Percentiles rank a stretch among this genome's conserved stretches.
phyloP scores from a whole-genome alignment of 805 yeast genomes.

The Scheffersomyces amazonensis region DNA sequence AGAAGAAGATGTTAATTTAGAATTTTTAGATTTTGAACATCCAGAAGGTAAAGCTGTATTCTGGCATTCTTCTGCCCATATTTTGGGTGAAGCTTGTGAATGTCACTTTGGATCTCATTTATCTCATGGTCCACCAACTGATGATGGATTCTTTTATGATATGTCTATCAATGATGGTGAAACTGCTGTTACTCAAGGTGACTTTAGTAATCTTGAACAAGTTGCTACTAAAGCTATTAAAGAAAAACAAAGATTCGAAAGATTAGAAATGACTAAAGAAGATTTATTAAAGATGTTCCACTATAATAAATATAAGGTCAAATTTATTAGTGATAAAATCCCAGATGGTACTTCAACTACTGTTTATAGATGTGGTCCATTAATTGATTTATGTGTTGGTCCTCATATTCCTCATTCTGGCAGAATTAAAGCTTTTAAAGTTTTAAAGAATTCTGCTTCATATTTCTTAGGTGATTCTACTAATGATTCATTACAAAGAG shows the following conservation, averaged over 20 bases:
- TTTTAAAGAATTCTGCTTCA: slow-evolving; percentile 92
- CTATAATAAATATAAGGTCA: slow-evolving; percentile 94
- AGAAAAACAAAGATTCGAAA: slow-evolving; percentile 92
- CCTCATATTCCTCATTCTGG: slow-evolving; percentile 99
- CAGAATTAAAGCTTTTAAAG: slow-evolving; percentile 88
- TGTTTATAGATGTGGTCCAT: slow-evolving; percentile 96
- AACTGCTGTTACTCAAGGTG: slow-evolving; percentile 71
- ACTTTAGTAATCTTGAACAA: slow-evolving; percentile 79
- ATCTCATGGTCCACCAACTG: slow-evolving; percentile 89
- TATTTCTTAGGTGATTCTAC: slow-evolving; percentile 91
- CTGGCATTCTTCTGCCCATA: slow-evolving; percentile 99
- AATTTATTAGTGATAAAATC: slow-evolving; percentile 79
- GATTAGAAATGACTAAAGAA: slow-evolving; percentile 90
- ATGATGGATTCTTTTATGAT: slow-evolving; percentile 96
- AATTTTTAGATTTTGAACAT: slow-evolving; percentile 85
- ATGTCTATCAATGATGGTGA: slow-evolving; percentile 78
- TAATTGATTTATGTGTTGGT: slow-evolving; percentile 95
- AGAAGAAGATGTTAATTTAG: slow-evolving; percentile 66
- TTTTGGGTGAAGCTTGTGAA: slow-evolving; percentile 97
- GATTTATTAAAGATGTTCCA: slow-evolving; percentile 87
- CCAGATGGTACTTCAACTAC: slow-evolving; percentile 97
- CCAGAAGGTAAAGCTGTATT: slow-evolving; percentile 95
- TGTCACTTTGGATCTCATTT: slow-evolving; percentile 94
- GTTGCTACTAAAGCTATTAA: slow-evolving; percentile 88
- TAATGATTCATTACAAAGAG: slow-evolving; percentile 94